Percentiles rank a stretch among this genome's conserved stretches.
phyloP scores from a whole-genome alignment of 2,329 filamentous ascomycete species.

The Paramyrothecium sp. region DNA sequence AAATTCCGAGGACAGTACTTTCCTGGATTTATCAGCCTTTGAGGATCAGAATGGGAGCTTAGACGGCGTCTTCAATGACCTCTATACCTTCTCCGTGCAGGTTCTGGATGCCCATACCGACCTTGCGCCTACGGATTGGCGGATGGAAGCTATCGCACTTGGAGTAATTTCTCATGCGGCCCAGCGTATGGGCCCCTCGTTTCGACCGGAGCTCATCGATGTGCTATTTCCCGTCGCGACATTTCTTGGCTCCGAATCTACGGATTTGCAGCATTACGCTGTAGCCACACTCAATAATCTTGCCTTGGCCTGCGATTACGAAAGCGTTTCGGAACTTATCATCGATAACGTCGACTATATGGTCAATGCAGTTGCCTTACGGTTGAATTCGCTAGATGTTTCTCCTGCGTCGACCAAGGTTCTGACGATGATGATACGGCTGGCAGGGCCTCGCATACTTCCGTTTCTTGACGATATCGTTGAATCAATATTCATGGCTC shows the following conservation, averaged over 20 bases:
- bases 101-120: constrained; percentile 56
- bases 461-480: constrained; percentile 92
- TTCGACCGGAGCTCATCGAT: constrained; percentile 85
- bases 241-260: constrained; percentile 72
- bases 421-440: constrained; percentile 86
- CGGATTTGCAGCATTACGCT: constrained; percentile 73
- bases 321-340: constrained; percentile 72
- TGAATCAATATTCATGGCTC: constrained; percentile 82
- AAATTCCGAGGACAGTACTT: constrained; percentile 59
- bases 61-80: constrained; percentile 55
- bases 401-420: constrained; percentile 90
- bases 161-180: constrained; percentile 80
- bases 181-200: constrained; percentile 61
- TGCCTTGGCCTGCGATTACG: constrained; percentile 73
- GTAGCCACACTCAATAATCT: constrained; percentile 80
- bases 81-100: constrained; percentile 68
- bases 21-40: constrained; percentile 55
- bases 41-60: constrained; percentile 35
- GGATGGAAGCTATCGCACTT: constrained; percentile 73
- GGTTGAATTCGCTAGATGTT: constrained; percentile 88
- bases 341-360: constrained; percentile 95
- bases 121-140: constrained; percentile 59
- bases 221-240: constrained; percentile 88
- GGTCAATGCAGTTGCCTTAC: constrained; percentile 85
- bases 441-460: constrained; percentile 78